phyloP scores from a whole-genome alignment of 768 basidiomycete species.

The Tephrocybe sp. region DNA sequence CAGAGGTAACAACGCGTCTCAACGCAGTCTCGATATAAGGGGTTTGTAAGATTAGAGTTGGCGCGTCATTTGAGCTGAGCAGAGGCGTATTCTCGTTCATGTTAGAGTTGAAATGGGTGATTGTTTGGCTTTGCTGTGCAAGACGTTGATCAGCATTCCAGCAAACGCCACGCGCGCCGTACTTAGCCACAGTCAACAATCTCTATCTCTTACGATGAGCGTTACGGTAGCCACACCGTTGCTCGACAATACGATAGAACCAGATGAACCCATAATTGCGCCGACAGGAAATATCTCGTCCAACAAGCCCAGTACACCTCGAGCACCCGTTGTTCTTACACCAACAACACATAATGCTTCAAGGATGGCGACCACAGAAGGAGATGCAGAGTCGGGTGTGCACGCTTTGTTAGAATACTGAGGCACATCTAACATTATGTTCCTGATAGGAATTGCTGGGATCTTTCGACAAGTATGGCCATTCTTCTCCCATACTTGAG shows the following conservation, averaged over 20 bases:
- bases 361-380: constrained; percentile 50
- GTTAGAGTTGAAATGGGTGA: neutral
- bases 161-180: neutral
- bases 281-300: constrained; percentile 33
- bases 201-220: constrained; percentile 33
- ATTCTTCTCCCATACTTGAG: neutral
- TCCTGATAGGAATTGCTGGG: constrained; percentile 56
- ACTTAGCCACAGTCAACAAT: neutral
- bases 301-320: constrained; percentile 23
- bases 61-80: neutral
- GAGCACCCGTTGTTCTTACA: constrained; percentile 53
- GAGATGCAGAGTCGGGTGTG: constrained; percentile 78
- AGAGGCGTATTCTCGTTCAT: constrained; percentile 22
- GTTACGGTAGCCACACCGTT: constrained; percentile 49
- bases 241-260: constrained; percentile 74
- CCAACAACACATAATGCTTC: constrained; percentile 42
- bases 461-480: constrained; percentile 69
- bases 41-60: neutral
- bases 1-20: constrained; percentile 17
- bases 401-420: constrained; percentile 5
- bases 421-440: constrained; percentile 2
- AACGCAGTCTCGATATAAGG: constrained; percentile 18
- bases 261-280: constrained; percentile 60
- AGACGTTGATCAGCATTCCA: neutral
- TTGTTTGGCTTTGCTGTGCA: constrained; percentile 14